Evolutionary conservation across 176 grass and related monocot species (phyloP).

Genomic region (Calamus simplicifolius): DNA sequence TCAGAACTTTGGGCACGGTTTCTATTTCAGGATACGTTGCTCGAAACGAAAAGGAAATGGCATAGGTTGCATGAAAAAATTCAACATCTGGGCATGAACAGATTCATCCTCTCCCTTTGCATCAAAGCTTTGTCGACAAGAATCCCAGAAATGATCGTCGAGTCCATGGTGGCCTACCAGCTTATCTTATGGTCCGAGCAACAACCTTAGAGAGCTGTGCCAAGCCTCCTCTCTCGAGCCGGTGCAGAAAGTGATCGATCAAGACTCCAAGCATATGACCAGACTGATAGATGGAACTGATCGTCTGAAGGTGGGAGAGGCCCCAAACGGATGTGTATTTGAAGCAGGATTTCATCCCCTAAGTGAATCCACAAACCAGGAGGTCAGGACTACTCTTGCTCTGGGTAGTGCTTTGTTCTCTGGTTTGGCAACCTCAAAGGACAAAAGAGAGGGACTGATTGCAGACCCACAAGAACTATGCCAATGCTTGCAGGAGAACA

Average conservation of each 20-base stretch:
- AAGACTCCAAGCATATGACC: no score
- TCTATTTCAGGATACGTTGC: slow-evolving; percentile 34
- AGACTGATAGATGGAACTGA: background rate
- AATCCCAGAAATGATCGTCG: background rate
- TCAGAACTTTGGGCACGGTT: background rate
- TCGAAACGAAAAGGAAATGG: slow-evolving; percentile 80
- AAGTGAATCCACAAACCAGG: slow-evolving; percentile 9
- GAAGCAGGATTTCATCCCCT: background rate
- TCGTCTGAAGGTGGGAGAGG: background rate
- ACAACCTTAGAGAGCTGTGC: slow-evolving; percentile 2
- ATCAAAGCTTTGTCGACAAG: background rate
- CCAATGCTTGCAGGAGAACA: slow-evolving; percentile 42
- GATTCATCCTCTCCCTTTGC: slow-evolving; percentile 24
- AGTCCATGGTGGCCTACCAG: slow-evolving; percentile 34
- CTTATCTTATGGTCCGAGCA: slow-evolving; percentile 19
- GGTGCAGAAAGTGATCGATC: no score
- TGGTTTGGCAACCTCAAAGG: slow-evolving; percentile 55
- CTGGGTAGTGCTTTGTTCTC: slow-evolving; percentile 40
- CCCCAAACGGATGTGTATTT: background rate
- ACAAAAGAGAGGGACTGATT: slow-evolving; percentile 2
- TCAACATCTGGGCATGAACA: slow-evolving; percentile 26
- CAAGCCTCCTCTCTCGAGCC: background rate
- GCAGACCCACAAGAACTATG: slow-evolving; percentile 36
- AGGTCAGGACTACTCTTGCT: slow-evolving; percentile 27
- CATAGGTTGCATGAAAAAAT: slow-evolving; percentile 61